Base-by-base conservation (phyloP, 2,329 filamentous ascomycete genomes). In the Colletotrichum orchidophilum region DNA sequence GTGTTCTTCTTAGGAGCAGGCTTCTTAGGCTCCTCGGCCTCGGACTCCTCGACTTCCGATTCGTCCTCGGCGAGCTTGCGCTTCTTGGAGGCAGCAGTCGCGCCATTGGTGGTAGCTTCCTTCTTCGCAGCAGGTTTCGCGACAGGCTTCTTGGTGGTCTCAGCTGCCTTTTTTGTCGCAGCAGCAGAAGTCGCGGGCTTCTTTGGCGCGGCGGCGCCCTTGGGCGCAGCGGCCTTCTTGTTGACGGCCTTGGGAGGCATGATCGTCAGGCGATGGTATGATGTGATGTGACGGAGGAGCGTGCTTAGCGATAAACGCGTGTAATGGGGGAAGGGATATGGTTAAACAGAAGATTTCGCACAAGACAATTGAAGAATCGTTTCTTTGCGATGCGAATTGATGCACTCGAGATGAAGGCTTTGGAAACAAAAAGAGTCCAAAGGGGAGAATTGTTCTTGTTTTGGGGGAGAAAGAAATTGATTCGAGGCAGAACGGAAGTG, bases 111-210 rank as follows among this genome's bases (percentile, higher is more conserved):
- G 49, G 84, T 73, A 13, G 79, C 78, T 63, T 76, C 71, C 11
- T 75, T 74, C 62, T 78, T 76, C 13, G 74, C 63, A 26, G 76
- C 54, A 1, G 61, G 33, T 33, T 75, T 75, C 54, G 73, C 68
- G 26, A 73, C 58, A 35, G 68, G 58, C 63, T 75, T 74, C 71
- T 77, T 78, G 31, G 76, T 24, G 11, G 69, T 59, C 35, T 69
- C 77, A 60, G 75, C 76, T 5, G 77, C 70, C 75, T 79, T 78
- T 71, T 76, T 77, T 3, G 76, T 61, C 61, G 77, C 73, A 62
- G 75, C 75, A 33, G 73, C 73, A 53, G 70, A 57, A 59, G 75
- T 74, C 24, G 73, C 75, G 31, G 70, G 54, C 35, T 54, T 70
- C 24, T 73, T 74, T n/a, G 79, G 74, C 5, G 75, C 76, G 71